Base-by-base conservation (phyloP, 2,329 filamentous ascomycete genomes). In the Colletotrichum acutatum region DNA sequence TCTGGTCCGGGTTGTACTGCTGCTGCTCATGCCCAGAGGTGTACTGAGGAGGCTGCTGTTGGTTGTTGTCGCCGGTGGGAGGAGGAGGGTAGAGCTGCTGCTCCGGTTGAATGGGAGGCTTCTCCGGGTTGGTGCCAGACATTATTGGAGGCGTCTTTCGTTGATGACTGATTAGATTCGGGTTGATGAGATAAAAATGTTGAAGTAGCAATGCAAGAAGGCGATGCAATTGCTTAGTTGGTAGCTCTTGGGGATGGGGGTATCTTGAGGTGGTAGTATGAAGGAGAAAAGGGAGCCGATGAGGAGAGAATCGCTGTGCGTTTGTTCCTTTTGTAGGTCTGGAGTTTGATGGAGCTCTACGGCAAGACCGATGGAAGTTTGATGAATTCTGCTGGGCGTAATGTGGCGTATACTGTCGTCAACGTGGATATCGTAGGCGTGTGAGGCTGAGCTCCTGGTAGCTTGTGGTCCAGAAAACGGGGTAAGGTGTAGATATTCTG, bases 71-170 rank as follows among this genome's bases (percentile, higher is more conserved):
- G 65, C 54, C 63, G 34, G 46, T 37, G 16, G 71, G 65, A 6
- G 74, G 71, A 4, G 66, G 74, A 66, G 75, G 74, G 54, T 74
- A 75, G 59, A 68, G 58, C 53, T 68, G 69, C 32, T 72, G 67
- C 67, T 73, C 64, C 54, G 63, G 65, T 37, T 66, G 70, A 19
- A 74, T 61, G 54, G 74, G 74, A 9, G 72, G 72, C 68, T 75
- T 74, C 65, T 75, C 74, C 34, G 72, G 66, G 66, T 74, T 70
- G 5, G 58, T 58, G 24, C 67, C 65, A 32, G 71, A 74, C 68
- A 74, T 74, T 22, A 57, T 37, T 12, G n/a, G 6, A n/a, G 9
- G 26, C 19, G 2, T 32, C 30, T 72, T 34, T 42, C 37, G 42
- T 61, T 30, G 42, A n/a, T 28, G 52, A 24, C 19, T 24, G 12